Evolutionary conservation across 164 flowering plant genomes (phyloP).

Genomic region (Liquidambar formosana): DNA sequence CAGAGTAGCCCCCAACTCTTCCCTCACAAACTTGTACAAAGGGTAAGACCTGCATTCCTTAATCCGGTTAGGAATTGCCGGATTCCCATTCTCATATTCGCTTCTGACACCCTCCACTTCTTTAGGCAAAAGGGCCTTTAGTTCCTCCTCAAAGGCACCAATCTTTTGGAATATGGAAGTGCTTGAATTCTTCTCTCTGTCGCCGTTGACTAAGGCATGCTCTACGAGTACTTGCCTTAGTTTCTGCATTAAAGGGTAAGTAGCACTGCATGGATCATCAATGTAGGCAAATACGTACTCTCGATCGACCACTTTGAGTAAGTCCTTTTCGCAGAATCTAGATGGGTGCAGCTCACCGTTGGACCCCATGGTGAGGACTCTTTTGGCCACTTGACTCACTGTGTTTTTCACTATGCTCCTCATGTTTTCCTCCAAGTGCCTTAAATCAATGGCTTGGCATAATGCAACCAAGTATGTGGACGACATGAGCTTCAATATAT

Average conservation of each 20-base stretch:
- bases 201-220: neutral
- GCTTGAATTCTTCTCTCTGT: neutral
- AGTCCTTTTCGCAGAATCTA: neutral
- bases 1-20: neutral
- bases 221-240: constrained; percentile 9
- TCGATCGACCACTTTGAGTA: constrained; percentile 2
- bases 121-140: constrained; percentile 1
- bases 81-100: neutral
- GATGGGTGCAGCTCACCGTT: constrained; percentile 1
- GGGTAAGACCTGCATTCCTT: constrained; percentile 11
- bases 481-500: constrained; percentile 16
- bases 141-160: constrained; percentile 6
- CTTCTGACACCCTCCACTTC: neutral
- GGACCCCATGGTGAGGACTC: neutral
- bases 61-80: neutral
- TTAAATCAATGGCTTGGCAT: constrained; percentile 11
- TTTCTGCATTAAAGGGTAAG: constrained; percentile 10
- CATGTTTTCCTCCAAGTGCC: constrained; percentile 4
- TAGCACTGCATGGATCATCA: neutral
- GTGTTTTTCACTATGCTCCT: constrained; percentile 6
- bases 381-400: constrained; percentile 3
- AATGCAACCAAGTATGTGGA: constrained; percentile 8
- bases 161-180: constrained; percentile 9
- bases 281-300: neutral
- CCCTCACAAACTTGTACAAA: constrained; percentile 7